These are phyloP conservation scores for Pichia ethanolica DNA, from an alignment of 805 yeast genomes.

Conservation along the genomic window DNA sequence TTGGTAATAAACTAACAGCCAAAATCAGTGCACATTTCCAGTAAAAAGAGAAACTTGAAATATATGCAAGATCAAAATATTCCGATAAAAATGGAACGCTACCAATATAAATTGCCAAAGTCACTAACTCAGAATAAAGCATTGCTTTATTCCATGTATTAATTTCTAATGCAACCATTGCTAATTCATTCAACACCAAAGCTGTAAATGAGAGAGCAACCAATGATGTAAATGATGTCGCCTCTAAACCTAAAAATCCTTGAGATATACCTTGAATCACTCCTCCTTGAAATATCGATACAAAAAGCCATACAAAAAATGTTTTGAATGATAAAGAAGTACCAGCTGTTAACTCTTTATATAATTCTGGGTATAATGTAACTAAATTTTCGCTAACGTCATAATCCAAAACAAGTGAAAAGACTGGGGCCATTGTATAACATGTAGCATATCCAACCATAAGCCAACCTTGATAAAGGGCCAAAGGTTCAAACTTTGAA, in stretches of 20 bases:
- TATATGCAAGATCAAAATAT: constrained; percentile 70
- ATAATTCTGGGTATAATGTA: constrained; percentile 86
- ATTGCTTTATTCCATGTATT: constrained; percentile 84
- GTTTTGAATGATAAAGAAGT: constrained; percentile 78
- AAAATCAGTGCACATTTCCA: constrained; percentile 67
- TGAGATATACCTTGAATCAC: constrained; percentile 82
- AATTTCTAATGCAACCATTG: constrained; percentile 90
- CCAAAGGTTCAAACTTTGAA: constrained; percentile 87
- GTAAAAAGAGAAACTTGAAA: constrained; percentile 40
- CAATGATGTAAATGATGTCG: constrained; percentile 53
- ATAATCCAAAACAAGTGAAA: constrained; percentile 81
- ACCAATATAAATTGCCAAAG: constrained; percentile 57
- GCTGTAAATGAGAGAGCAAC: constrained; percentile 84
- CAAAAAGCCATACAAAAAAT: constrained; percentile 84
- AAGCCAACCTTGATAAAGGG: constrained; percentile 90
- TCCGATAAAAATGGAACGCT: constrained; percentile 81
- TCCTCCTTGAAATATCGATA: constrained; percentile 86
- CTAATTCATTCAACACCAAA: constrained; percentile 73
- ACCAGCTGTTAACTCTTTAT: constrained; percentile 86
- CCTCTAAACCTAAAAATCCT: constrained; percentile 54
- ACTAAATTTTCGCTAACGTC: constrained; percentile 90
- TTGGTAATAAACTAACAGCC: constrained; percentile 72
- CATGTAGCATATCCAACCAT: constrained; percentile 98
- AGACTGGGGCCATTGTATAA: constrained; percentile 98
- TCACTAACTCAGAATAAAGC: constrained; percentile 64